Evolutionary conservation across 495 filamentous ascomycete genomes (phyloP), one percentile per base, ranked within the genome.

Genomic region (Trichodelitschia bisporula): DNA sequence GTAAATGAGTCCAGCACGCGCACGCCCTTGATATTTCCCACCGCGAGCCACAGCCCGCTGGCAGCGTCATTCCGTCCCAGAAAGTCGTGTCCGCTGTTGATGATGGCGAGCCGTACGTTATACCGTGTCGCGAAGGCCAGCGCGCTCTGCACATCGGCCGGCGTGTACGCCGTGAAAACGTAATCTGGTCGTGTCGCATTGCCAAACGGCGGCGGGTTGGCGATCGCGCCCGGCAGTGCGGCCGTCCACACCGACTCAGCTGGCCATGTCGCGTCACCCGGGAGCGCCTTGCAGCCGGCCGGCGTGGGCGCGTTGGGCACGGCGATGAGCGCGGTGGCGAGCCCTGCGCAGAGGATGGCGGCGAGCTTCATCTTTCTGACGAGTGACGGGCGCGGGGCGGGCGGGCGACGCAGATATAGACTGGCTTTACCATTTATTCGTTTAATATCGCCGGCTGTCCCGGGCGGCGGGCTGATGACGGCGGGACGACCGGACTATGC

Each of bases 51-150:
- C 8, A 29, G 27, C 9, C 10, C 9, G 27, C 9, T 15, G 8
- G 27, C 8, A 8, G 10, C 27, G 9, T 10, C 9, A 29, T 10
- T 11, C 9, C 27, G 8, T 10, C 27, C 27, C 15, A 11, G 9
- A 14, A 11, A 29, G 27, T 29, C 27, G 15, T 29, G 27, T 9
- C 27, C 27, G 27, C 10, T 11, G 27, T 29, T 29, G 10, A 11
- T 15, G 27, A 29, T 29, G 10, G 15, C 14, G 10, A 29, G 27
- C 9, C 10, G 27, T 8, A 29, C 15, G 27, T 15, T 29, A 14
- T 29, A 9, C 9, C 8, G 8, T 14, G 8, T 8, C 8, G 27
- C 15, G 14, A 29, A 29, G 9, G 8, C 9, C 9, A 29, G 9
- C 8, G 10, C 27, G 27, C 8, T 14, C 12, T 25, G 21, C 21